These are phyloP conservation scores for Pavlovales sp. DNA, from an alignment of 208 protist species.

Conservation along the genomic window DNA sequence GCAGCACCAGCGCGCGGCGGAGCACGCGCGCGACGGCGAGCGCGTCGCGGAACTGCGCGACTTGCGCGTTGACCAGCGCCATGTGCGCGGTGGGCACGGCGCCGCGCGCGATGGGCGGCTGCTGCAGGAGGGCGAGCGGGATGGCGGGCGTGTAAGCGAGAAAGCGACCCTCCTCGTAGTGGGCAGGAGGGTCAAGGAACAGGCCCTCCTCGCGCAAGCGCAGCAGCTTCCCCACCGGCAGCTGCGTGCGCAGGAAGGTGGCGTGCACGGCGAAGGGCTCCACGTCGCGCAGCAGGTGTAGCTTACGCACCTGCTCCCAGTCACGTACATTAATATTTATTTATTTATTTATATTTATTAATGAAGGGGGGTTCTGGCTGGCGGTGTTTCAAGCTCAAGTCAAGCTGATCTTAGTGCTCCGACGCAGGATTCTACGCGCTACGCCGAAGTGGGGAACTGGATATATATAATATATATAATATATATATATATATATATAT, in stretches of 20 bases:
- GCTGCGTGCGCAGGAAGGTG: background rate
- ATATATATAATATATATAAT: no score
- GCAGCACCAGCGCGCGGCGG: slow-evolving; percentile 17
- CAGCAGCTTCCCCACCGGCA: slow-evolving; percentile 16
- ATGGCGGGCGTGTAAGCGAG: background rate
- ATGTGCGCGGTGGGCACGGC: slow-evolving; percentile 5
- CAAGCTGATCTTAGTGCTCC: no score
- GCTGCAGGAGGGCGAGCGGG: background rate
- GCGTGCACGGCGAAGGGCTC: slow-evolving; percentile 3
- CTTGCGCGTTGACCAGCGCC: slow-evolving; percentile 9
- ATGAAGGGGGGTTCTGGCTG: no score
- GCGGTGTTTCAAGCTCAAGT: no score
- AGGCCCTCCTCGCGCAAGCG: slow-evolving; percentile 17
- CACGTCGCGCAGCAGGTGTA: background rate
- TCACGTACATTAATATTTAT: no score
- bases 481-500: no score
- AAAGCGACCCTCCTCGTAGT: background rate
- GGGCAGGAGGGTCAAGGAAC: background rate
- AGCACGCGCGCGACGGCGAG: slow-evolving; percentile 12
- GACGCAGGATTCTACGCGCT: no score
- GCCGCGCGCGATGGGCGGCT: background rate
- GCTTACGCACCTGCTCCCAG: no score
- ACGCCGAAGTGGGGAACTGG: no score
- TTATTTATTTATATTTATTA: no score
- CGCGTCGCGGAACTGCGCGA: background rate